Base-by-base conservation (phyloP, 805 yeast genomes). In the Jamesozyma jinghongensis region DNA sequence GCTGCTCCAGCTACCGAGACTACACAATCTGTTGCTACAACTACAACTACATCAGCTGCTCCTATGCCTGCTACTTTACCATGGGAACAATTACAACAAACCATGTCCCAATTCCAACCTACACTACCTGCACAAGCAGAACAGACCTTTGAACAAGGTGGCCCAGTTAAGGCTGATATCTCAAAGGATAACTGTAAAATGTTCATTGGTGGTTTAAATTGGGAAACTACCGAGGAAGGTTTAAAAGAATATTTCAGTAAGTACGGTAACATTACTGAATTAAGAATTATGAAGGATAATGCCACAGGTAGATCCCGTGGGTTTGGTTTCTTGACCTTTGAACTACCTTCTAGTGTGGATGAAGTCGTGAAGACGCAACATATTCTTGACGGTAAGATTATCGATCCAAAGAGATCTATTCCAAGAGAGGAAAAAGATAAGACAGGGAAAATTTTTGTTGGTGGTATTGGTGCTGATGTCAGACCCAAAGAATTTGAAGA, bases 391-490 rank as follows among this genome's bases (percentile, higher is more conserved):
- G 97, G 97, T 48, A 90, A 90, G 63, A 82, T 92, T 44, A 92
- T 90, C 58, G 98, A 90, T 59, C 97, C 98, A 31, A 90, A 90
- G 63, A 76, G 97, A 56, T 97, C 98, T 19, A 90, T 90, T 54
- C 97, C 97, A 30, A 83, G 85, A 62, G 97, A 90, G 58, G 97
- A 90, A 61, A 97, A 90, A 63, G 96, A 87, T 59, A 85, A 84
- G 61, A 87, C 95, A 11, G 95, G 97, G 52, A 90, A 90, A 67
- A 88, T 90, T 49, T 90, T 90, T 58, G 97, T 90, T 28, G 98
- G 98, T 50, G 98, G 98, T 50, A 84, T 90, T 47, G 88, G 95
- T 39, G 85, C 94, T 18, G 90, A 86, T 58, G 96, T 88, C 36
- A 86, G 88, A 48, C 96, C 94, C 53, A 76, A 75, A 50, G 97